Evolutionary conservation across 768 basidiomycete species (phyloP).

Genomic region (Ephemerocybe angulata): DNA sequence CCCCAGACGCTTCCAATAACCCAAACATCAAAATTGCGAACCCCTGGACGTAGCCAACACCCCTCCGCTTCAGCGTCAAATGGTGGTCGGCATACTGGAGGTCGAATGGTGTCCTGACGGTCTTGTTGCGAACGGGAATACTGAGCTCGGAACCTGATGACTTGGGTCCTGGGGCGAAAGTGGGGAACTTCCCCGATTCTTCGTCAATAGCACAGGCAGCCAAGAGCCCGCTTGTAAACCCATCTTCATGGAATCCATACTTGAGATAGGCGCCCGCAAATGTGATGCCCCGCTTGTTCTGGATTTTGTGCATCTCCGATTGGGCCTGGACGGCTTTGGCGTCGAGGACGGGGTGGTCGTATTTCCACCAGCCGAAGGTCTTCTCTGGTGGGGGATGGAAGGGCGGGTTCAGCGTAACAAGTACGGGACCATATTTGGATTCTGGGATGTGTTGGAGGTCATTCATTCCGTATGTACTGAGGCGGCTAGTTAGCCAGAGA

Average conservation of each 20-base stretch:
- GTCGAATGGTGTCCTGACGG: conserved; percentile 38
- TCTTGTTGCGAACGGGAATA: conserved; percentile 21
- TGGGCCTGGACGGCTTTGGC: conserved; percentile 53
- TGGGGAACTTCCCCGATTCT: conserved; percentile 15
- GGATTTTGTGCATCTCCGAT: conserved; percentile 49
- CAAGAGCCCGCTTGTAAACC: conserved; percentile 49
- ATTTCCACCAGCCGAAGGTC: conserved; percentile 49
- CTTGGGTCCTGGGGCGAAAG: conserved; percentile 9
- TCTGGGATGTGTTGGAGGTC: conserved; percentile 65
- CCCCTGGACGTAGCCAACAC: conserved; percentile 13
- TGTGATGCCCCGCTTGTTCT: conserved; percentile 57
- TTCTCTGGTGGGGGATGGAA: conserved; percentile 49
- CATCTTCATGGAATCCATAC: conserved; percentile 84
- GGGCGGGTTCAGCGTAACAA: conserved; percentile 73
- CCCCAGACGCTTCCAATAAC: conserved; percentile 33
- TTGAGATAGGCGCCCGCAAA: conserved; percentile 71
- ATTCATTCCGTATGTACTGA: conserved; percentile 65
- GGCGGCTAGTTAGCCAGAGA: background rate
- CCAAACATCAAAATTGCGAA: conserved; percentile 35
- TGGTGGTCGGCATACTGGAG: conserved; percentile 39
- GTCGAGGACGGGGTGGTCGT: conserved; percentile 70
- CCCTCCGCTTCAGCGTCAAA: conserved; percentile 19
- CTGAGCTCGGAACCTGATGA: conserved; percentile 8
- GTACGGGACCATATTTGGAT: conserved; percentile 52
- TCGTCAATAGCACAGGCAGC: conserved; percentile 33